Percentiles rank a stretch among this genome's conserved stretches.
Evolutionary conservation across 2,329 filamentous ascomycete species (phyloP).

Genomic region (Trichoderma sp.): DNA sequence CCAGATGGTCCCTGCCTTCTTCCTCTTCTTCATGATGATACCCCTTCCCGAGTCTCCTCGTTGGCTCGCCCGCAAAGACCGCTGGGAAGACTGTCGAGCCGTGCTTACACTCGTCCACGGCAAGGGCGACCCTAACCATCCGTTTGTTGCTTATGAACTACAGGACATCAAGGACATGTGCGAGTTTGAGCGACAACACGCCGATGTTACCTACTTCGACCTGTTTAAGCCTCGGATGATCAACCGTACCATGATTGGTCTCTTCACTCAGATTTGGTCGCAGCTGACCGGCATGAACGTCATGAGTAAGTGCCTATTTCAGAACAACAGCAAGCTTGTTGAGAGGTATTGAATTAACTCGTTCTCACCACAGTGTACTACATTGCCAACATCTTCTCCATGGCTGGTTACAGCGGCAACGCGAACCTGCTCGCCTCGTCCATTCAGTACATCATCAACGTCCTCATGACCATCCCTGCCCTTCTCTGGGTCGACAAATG

Average conservation of each 20-base stretch:
- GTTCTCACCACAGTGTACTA: conserved; percentile 53
- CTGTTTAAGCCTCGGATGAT: conserved; percentile 67
- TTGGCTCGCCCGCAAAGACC: conserved; percentile 61
- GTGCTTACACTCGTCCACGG: conserved; percentile 59
- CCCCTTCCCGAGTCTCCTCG: conserved; percentile 60
- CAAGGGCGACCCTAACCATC: conserved; percentile 60
- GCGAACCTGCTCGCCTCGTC: conserved; percentile 53
- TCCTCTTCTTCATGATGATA: conserved; percentile 57
- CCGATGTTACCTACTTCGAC: conserved; percentile 67
- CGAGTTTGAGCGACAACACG: conserved; percentile 68
- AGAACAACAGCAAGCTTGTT: not conserved
- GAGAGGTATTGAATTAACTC: not conserved
- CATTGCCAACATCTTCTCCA: conserved; percentile 45
- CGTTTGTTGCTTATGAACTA: conserved; percentile 65
- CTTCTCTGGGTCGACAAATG: conserved; percentile 71
- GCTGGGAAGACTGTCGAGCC: conserved; percentile 56
- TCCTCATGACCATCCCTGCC: conserved; percentile 72
- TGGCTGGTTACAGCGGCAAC: conserved; percentile 42
- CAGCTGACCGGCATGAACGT: conserved; percentile 57
- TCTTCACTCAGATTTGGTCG: conserved; percentile 55
- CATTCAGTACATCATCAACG: conserved; percentile 69
- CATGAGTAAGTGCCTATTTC: conserved; percentile 44
- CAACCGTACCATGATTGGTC: conserved; percentile 49
- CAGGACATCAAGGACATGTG: conserved; percentile 70
- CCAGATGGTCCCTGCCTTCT: conserved; percentile 60